These are phyloP conservation scores for Russula earlei DNA, from an alignment of 768 basidiomycete species.

Conservation along the genomic window DNA sequence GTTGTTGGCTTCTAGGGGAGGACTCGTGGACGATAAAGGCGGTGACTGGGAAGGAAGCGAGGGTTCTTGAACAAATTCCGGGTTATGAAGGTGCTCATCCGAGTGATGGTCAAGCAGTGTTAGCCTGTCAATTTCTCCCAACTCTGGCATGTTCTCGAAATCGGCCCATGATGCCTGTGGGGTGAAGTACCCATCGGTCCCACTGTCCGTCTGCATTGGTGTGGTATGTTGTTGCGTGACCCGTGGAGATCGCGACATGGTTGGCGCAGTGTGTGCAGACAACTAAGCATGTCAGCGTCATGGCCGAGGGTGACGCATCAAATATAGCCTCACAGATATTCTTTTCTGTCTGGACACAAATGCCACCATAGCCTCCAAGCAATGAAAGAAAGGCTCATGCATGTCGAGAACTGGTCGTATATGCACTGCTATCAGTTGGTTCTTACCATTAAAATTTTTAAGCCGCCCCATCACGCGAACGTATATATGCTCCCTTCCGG, in stretches of 20 bases:
- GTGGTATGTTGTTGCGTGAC: neutral
- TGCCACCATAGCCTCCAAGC: conserved; percentile 35
- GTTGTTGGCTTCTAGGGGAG: neutral
- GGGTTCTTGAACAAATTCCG: neutral
- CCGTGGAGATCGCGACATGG: neutral
- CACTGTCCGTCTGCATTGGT: neutral
- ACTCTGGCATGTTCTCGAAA: neutral
- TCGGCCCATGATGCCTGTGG: neutral
- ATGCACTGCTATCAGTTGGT: conserved; percentile 30
- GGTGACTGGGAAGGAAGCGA: neutral
- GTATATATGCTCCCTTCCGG: neutral
- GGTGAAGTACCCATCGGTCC: neutral
- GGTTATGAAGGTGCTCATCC: neutral
- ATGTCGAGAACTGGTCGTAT: conserved; percentile 34
- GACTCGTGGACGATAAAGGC: neutral
- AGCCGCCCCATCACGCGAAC: conserved; percentile 10
- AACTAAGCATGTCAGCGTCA: neutral
- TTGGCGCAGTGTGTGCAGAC: neutral
- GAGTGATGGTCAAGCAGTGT: neutral
- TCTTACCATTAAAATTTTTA: conserved; percentile 29
- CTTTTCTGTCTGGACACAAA: conserved; percentile 26
- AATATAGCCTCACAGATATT: conserved; percentile 22
- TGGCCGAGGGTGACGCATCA: neutral
- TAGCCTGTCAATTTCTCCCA: neutral
- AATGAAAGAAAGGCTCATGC: conserved; percentile 41